Base-by-base conservation (phyloP, 2,329 filamentous ascomycete genomes). In the Cladosporium halotolerans region DNA sequence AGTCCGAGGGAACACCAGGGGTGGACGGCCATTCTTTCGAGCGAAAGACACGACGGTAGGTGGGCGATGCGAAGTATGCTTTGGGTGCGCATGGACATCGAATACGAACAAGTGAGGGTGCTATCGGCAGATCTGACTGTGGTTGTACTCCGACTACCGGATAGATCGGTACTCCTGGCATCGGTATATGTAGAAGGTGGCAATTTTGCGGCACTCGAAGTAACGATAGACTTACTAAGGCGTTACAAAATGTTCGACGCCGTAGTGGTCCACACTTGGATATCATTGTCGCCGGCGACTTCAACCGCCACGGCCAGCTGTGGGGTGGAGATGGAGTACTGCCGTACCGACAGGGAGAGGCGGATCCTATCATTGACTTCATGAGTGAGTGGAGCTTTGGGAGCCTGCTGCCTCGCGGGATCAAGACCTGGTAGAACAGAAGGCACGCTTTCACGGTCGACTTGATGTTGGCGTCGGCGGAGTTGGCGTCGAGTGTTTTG, bases 361-460 rank as follows among this genome's bases (percentile, higher is more conserved):
- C 16, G 16, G 16, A 16, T 16, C 16, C 16, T 16, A 16, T 16
- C 16, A 16, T 16, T 16, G 16, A 16, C 16, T 16, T 16, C 16
- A 16, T 16, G 16, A 16, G 16, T 16, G 16, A 16, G 16, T 16
- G 16, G 16, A 16, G 16, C 16, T 16, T 16, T 16, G 16, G 16
- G 16, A 16, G 16, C 16, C 16, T 16, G 16, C 16, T 72, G 2
- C 67, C 62, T 39, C 46, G 62, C 54, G 67, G 66, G 1, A 71
- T 61, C n/a, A 40, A 34, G 32, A 34, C 32, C 9, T 34, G 32
- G 32, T 13, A 34, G 32, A 34, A 34, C 13, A 13, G 9, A 34
- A 34, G 8, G 32, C 32, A 34, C 32, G 32, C 32, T 34, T 9
- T 13, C 32, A 34, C 32, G 32, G 13, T 34, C 32, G 32, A 34